phyloP scores from a whole-genome alignment of 2,329 filamentous ascomycete genomes.

The Diaporthe citrichinensis region DNA sequence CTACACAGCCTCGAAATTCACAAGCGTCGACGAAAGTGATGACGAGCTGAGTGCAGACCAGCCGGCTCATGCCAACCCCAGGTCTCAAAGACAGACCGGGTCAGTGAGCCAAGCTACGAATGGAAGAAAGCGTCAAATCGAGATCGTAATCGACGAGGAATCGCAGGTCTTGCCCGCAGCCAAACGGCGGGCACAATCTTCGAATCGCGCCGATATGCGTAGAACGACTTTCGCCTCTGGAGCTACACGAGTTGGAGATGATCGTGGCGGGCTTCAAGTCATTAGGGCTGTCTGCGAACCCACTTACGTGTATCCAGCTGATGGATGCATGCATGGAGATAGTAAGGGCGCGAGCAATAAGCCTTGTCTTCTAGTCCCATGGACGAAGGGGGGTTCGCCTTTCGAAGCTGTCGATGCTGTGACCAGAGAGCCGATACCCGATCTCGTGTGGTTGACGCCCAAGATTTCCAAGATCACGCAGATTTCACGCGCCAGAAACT shows the following conservation, averaged over 20 bases:
- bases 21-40: neutral
- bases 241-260: neutral
- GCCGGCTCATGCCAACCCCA: neutral
- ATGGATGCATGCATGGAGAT: neutral
- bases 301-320: slow-evolving; percentile 25
- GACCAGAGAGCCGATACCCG: neutral
- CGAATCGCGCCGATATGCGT: slow-evolving; percentile 18
- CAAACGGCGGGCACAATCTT: slow-evolving; percentile 21
- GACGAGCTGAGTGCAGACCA: slow-evolving; percentile 31
- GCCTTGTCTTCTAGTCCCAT: neutral
- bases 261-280: slow-evolving; percentile 1
- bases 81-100: neutral
- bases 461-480: slow-evolving; percentile 11
- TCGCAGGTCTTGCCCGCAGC: neutral
- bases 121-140: slow-evolving; percentile 23
- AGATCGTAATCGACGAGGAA: neutral
- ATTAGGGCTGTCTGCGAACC: slow-evolving; percentile 35
- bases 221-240: slow-evolving; percentile 12
- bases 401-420: slow-evolving; percentile 25
- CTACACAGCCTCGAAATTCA: neutral
- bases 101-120: neutral
- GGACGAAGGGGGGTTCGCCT: no score
- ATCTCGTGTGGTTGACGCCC: slow-evolving; percentile 38
- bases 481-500: neutral
- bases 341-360: slow-evolving; percentile 1